Base-by-base conservation (phyloP, 345 rosid genomes). In the Eucalyptus curtisii region DNA sequence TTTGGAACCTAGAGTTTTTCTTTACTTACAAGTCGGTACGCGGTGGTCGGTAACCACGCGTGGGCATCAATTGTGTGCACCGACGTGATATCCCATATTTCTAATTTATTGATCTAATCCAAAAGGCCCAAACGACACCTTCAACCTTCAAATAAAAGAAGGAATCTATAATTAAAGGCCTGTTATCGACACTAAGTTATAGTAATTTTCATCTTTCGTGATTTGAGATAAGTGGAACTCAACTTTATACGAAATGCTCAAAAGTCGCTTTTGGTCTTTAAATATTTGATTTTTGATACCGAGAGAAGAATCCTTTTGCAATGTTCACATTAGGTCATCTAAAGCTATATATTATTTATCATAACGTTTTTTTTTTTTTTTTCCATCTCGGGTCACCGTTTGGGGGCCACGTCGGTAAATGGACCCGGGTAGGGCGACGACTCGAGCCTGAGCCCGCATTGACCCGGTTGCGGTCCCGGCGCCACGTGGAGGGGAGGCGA, bases 111-210 rank as follows among this genome's bases (percentile, higher is more conserved):
- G 31, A n/a, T 2, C 40, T 37, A 19, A 76, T 71, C 82, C 1
- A 4, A 20, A 40, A 13, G 47, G 8, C 15, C 15, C 82, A 10
- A 76, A 20, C 19, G 81, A 37, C 81, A 19, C 81, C 11, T 13
- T 33, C 13, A 1, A 42, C 82, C 27, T 40, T 76, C 55, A 1
- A 19, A 22, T 20, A 7, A 37, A 20, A 40, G 8, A 40, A 19
- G 15, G 4, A 37, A 76, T 76, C 47, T 13, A 5, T 2, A 4
- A 24, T 71, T 5, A 24, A 76, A 40, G 30, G 15, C 10, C 4
- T 6, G 5, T 44, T 11, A 13, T 13, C 10, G 3, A 2, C 13
- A 19, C 25, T 22, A 1, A 2, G 5, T 33, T 17, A 10, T 33
- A 17, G 25, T 25, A 3, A 16, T 33, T 20, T 68, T 19, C 25